Evolutionary conservation across 2,329 filamentous ascomycete genomes (phyloP).

Genomic region (Diplodia sapinea): DNA sequence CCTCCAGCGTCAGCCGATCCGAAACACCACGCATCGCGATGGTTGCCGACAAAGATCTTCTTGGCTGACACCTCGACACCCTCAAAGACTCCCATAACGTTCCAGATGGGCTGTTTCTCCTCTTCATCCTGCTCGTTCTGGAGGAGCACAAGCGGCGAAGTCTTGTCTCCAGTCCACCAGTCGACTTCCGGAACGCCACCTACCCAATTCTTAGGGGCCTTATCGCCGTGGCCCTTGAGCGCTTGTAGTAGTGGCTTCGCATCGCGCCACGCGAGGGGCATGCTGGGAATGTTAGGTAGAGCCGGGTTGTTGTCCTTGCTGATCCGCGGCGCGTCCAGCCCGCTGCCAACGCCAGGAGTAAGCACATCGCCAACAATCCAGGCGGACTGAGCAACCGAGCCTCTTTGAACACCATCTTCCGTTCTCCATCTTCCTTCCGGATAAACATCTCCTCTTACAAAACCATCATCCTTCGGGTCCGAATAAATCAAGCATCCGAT

Average conservation of each 20-base stretch:
- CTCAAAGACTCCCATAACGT: constrained; percentile 81
- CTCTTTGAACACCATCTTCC: constrained; percentile 80
- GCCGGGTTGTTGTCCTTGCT: constrained; percentile 72
- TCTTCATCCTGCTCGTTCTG: constrained; percentile 87
- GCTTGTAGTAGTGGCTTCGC: constrained; percentile 78
- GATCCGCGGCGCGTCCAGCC: constrained; percentile 68
- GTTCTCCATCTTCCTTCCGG: constrained; percentile 83
- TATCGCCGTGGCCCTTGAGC: constrained; percentile 75
- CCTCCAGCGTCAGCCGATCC: constrained; percentile 80
- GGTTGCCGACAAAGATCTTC: constrained; percentile 87
- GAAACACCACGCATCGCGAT: constrained; percentile 90
- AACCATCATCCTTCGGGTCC: constrained; percentile 85
- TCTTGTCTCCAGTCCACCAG: constrained; percentile 77
- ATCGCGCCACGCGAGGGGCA: constrained; percentile 89
- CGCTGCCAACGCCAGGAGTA: constrained; percentile 84
- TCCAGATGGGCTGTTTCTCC: constrained; percentile 85
- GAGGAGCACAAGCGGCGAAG: constrained; percentile 78
- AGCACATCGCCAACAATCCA: constrained; percentile 91
- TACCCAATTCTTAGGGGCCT: constrained; percentile 72
- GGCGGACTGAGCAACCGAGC: constrained; percentile 77
- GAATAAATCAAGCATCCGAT: constrained; percentile 90
- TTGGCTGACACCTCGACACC: constrained; percentile 86
- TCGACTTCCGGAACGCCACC: constrained; percentile 76
- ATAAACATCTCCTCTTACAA: constrained; percentile 71
- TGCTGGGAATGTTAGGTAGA: constrained; percentile 81